Percentiles rank a stretch among this genome's conserved stretches.
These are phyloP conservation scores for Colletotrichum australisinense DNA, from an alignment of 2,329 filamentous ascomycete species.

Conservation along the genomic window DNA sequence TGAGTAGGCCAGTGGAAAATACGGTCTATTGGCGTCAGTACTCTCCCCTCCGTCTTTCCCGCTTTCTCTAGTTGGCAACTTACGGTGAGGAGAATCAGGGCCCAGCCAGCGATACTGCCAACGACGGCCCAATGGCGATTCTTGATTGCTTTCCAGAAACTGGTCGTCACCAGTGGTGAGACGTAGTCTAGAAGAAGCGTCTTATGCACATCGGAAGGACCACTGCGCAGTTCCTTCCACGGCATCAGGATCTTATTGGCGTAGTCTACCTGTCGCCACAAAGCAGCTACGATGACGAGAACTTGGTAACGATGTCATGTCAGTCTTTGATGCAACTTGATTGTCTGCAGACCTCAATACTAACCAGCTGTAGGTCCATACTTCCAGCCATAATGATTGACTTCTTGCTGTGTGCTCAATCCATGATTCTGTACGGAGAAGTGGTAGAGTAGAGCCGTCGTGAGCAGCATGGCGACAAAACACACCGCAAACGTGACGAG, in stretches of 20 bases:
- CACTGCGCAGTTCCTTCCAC: constrained; percentile 42
- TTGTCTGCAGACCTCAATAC: background rate
- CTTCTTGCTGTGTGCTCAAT: constrained; percentile 36
- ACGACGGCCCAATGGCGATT: constrained; percentile 41
- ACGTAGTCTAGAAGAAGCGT: constrained; percentile 45
- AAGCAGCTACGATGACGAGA: constrained; percentile 41
- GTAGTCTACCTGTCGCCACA: constrained; percentile 47
- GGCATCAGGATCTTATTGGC: constrained; percentile 41
- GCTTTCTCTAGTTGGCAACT: constrained; percentile 8
- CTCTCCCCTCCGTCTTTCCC: too few species aligned
- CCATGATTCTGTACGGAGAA: constrained; percentile 38
- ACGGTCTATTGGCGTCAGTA: constrained; percentile 34
- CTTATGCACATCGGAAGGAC: constrained; percentile 33
- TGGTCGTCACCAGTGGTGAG: constrained; percentile 41
- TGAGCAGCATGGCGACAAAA: constrained; percentile 38
- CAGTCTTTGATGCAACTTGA: background rate
- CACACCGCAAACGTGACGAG: constrained; percentile 36
- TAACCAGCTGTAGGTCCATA: constrained; percentile 40
- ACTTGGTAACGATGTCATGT: constrained; percentile 25
- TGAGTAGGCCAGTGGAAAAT: constrained; percentile 45
- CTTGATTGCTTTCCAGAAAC: constrained; percentile 39
- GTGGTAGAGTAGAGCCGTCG: constrained; percentile 38
- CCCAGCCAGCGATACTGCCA: constrained; percentile 39
- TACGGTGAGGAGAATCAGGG: constrained; percentile 43
- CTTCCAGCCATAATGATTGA: constrained; percentile 39